Conservation (phyloP, 192 early-diverging fungal species). For the Backusella parvicylindrica region DNA sequence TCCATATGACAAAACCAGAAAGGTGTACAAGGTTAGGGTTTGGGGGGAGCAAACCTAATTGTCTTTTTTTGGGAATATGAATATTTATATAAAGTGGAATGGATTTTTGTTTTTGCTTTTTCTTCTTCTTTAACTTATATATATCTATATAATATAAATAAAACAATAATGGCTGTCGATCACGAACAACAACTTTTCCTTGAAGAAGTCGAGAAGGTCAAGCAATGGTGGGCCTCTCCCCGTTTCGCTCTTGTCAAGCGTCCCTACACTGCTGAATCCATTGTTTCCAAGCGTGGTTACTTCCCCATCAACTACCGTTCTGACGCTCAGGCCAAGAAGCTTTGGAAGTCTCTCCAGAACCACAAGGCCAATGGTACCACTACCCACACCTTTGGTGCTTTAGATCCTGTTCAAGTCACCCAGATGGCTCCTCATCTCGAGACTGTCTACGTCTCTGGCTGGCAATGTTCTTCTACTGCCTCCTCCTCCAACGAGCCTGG, state of each 20-base stretch:
- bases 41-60: not conserved
- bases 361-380: constrained; percentile 80
- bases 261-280: constrained; percentile 81
- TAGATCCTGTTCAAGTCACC: constrained; percentile 92
- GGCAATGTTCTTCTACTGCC: constrained; percentile 97
- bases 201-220: constrained; percentile 78
- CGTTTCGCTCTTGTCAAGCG: constrained; percentile 84
- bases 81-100: not conserved
- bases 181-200: constrained; percentile 77
- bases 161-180: constrained; percentile 28
- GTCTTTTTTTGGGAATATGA: not conserved
- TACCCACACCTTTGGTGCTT: constrained; percentile 91
- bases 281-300: constrained; percentile 90
- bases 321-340: constrained; percentile 90
- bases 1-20: not conserved
- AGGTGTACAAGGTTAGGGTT: not conserved
- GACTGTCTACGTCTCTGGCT: constrained; percentile 96
- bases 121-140: constrained; percentile 6
- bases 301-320: constrained; percentile 76
- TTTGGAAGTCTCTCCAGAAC: constrained; percentile 79
- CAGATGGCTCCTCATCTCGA: constrained; percentile 99
- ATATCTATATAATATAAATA: not conserved
- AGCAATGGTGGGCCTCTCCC: constrained; percentile 83
- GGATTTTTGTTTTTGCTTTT: not conserved
- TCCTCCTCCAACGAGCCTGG: constrained; percentile 95